Conservation (phyloP, 225 moss, liverwort and hornwort genomes). For the Marchantia paleacea region DNA sequence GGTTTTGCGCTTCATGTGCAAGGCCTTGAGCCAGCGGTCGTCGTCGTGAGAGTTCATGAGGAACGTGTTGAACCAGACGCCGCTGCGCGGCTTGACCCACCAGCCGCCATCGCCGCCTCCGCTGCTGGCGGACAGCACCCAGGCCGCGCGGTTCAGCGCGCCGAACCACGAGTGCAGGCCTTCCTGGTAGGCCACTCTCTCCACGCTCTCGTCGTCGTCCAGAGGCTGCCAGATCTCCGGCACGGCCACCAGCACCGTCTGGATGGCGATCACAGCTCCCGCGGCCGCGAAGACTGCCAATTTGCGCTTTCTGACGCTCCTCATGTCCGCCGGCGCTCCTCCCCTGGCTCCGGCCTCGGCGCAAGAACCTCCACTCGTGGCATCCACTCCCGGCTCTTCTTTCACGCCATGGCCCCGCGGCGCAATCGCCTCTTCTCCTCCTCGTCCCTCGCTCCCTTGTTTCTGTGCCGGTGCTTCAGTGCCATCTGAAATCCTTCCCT, state of each 20-base stretch:
- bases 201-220: constrained; percentile 1
- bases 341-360: not conserved
- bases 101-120: not conserved
- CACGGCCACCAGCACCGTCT: not conserved
- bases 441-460: not conserved
- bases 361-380: not conserved
- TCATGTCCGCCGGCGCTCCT: not conserved
- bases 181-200: not conserved
- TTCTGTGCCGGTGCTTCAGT: not conserved
- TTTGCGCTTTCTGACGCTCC: not conserved
- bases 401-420: not conserved
- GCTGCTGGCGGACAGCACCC: not conserved
- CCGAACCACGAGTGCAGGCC: constrained; percentile 9
- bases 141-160: not conserved
- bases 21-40: not conserved
- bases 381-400: no score
- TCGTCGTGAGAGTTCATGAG: constrained; percentile 4
- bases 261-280: not conserved
- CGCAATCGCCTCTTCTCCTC: not conserved
- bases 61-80: not conserved
- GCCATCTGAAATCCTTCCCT: not conserved
- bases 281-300: not conserved
- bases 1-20: not conserved
- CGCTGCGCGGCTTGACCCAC: constrained; percentile 1
- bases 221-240: not conserved